A percentile compares a stretch with the other conserved stretches of the same genome.
phyloP scores from a whole-genome alignment of 306 rosid species.

The Mimosa bimucronata region DNA sequence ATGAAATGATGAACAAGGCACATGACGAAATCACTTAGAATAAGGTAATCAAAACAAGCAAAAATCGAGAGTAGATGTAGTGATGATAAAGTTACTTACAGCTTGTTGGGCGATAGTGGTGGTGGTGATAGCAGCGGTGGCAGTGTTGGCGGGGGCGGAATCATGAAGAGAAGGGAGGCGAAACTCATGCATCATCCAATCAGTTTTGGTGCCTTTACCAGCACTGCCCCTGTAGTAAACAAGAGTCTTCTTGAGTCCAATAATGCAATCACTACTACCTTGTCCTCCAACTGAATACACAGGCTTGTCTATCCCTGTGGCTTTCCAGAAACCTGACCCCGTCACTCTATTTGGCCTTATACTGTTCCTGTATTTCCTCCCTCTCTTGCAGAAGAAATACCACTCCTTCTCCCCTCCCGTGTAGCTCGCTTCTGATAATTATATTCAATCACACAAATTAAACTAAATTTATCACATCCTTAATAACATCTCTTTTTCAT shows the following conservation, averaged over 20 bases:
- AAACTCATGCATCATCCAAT: conserved; percentile 29
- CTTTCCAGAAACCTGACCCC: conserved; percentile 18
- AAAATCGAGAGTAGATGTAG: background rate
- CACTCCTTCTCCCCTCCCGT: conserved; percentile 23
- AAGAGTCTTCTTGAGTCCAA: conserved; percentile 18
- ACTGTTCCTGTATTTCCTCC: conserved; percentile 21
- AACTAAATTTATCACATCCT: background rate
- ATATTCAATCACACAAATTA: background rate
- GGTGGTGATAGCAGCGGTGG: background rate
- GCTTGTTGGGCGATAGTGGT: background rate
- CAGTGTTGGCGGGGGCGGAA: background rate
- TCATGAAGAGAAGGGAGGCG: conserved; percentile 15
- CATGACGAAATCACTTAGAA: too few species aligned
- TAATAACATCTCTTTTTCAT: background rate
- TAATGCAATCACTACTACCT: background rate
- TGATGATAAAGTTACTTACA: background rate
- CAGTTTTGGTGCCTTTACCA: conserved; percentile 21
- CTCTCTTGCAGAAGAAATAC: conserved; percentile 18
- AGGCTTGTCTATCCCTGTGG: conserved; percentile 13
- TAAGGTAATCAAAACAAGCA: too few species aligned
- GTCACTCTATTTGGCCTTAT: conserved; percentile 21
- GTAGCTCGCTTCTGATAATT: background rate
- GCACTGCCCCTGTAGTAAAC: conserved; percentile 25
- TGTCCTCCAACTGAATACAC: background rate
- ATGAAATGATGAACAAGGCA: too few species aligned